Base-by-base conservation (phyloP, 768 basidiomycete genomes). In the Tylopilus rubrobrunneus region DNA sequence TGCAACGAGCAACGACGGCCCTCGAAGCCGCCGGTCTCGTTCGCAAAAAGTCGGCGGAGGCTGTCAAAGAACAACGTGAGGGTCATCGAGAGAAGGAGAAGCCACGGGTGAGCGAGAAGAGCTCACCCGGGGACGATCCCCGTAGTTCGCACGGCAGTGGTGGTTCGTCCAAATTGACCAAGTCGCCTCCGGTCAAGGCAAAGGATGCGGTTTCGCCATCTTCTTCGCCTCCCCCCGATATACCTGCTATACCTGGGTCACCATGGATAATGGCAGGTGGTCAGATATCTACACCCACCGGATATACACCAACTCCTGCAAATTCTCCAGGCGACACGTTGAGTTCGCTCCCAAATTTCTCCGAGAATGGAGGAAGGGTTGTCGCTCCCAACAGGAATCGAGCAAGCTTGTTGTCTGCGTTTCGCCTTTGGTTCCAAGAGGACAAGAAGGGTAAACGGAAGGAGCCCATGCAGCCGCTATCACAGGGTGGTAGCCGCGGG, bases 391-490 rank as follows among this genome's bases (percentile, higher is more conserved):
- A 78, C 29, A 78, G 86, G 23, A 86, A 88, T 66, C 78, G 88
- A 34, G 89, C 90, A 8, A 92, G 88, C 65, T 67, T 98, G 28
- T 73, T 98, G 46, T 85, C 87, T 3, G 82, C 92, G 7, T 92
- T 98, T 72, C 81, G 91, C 43, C 78, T 86, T 56, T 93, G 95
- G 91, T 96, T 98, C 72, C 83, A 92, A 55, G 93, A 97, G 56
- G 94, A 94, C 58, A 78, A 80, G 59, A 93, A 91, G 66, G 86
- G 92, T 5, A 96, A 95, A 73, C 80, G 89, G 48, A 89, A 89
- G 69, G 84, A 82, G 41, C 47, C 37, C 25, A 40, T 39, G 0
- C 59, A 60, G 39, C 52, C 62, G 23, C 61, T 54, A 48, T 49
- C 48, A 19, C 71, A 59, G 40, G 53, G 55, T 56, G 62, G 48